Evolutionary conservation across 495 filamentous ascomycete genomes (phyloP).

Genomic region (Lepidopterella palustris): DNA sequence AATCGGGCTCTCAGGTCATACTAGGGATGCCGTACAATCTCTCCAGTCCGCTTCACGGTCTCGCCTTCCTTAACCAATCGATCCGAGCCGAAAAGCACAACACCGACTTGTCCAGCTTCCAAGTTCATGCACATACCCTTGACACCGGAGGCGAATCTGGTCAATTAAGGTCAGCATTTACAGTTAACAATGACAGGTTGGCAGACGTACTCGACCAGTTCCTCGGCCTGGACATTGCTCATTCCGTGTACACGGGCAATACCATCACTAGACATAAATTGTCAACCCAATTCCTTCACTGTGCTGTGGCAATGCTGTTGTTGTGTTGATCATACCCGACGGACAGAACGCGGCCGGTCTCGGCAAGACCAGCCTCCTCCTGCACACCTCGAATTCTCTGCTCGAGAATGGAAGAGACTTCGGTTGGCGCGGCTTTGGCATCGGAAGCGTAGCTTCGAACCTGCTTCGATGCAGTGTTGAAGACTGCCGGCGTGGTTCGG

Average conservation of each 20-base stretch:
- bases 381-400: slow-evolving; percentile 96
- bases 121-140: slow-evolving; percentile 99
- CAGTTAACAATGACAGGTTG: slow-evolving; percentile 16
- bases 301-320: slow-evolving; percentile 16
- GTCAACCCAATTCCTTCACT: slow-evolving; percentile 37
- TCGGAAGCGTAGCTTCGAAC: slow-evolving; percentile 85
- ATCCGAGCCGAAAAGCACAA: slow-evolving; percentile 99
- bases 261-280: slow-evolving; percentile 72
- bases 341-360: slow-evolving; percentile 97
- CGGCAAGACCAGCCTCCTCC: slow-evolving; percentile 92
- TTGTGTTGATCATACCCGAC: slow-evolving; percentile 70
- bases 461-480: slow-evolving; percentile 68
- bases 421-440: slow-evolving; percentile 90
- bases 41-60: slow-evolving; percentile 97
- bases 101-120: slow-evolving; percentile 99
- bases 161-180: slow-evolving; percentile 27
- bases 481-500: slow-evolving; percentile 73
- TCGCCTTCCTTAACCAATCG: slow-evolving; percentile 99
- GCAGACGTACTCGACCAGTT: slow-evolving; percentile 95
- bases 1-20: not conserved
- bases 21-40: slow-evolving; percentile 69
- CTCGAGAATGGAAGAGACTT: slow-evolving; percentile 98
- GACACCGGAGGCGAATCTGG: slow-evolving; percentile 96
- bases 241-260: slow-evolving; percentile 99
- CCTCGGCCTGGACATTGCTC: slow-evolving; percentile 99